phyloP scores from a whole-genome alignment of 1,284 basidiomycete genomes.

The Leccinum pachyderme region DNA sequence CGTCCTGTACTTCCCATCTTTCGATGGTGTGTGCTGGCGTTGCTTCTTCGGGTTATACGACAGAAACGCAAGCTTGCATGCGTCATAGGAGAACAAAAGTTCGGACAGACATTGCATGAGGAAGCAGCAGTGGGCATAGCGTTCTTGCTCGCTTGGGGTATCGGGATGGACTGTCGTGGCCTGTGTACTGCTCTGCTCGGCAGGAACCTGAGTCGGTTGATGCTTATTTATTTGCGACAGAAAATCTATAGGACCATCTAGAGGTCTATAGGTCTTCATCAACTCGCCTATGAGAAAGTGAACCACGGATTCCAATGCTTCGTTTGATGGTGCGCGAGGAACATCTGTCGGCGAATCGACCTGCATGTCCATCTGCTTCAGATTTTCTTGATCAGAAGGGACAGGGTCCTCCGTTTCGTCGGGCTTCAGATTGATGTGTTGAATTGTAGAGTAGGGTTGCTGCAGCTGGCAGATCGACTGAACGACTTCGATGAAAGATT shows the following conservation, averaged over 20 bases:
- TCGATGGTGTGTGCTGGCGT: slow-evolving; percentile 56
- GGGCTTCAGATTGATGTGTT: slow-evolving; percentile 64
- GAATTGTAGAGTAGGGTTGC: slow-evolving; percentile 58
- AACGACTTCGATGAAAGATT: slow-evolving; percentile 75
- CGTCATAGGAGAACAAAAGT: slow-evolving; percentile 88
- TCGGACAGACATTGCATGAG: slow-evolving; percentile 92
- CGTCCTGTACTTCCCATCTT: slow-evolving; percentile 60
- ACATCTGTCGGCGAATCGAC: slow-evolving; percentile 50
- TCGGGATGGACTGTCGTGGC: slow-evolving; percentile 9
- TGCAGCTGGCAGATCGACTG: slow-evolving; percentile 72
- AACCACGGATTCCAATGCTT: slow-evolving; percentile 63
- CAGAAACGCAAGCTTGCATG: slow-evolving; percentile 87
- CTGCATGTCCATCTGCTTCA: slow-evolving; percentile 55
- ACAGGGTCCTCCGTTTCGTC: slow-evolving; percentile 27
- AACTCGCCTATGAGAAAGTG: slow-evolving; percentile 76
- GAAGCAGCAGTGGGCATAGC: slow-evolving; percentile 75
- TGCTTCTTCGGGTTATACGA: slow-evolving; percentile 73
- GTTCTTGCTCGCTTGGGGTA: slow-evolving; percentile 35
- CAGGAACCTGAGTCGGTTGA: slow-evolving; percentile 2
- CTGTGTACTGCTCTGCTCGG: slow-evolving; percentile 22
- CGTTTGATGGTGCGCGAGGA: slow-evolving; percentile 35
- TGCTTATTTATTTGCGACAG: slow-evolving; percentile 16
- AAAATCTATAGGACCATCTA: slow-evolving; percentile 13
- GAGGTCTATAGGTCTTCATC: slow-evolving; percentile 54
- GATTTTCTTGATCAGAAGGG: slow-evolving; percentile 20